These are phyloP conservation scores for Lavandula angustifolia DNA, from an alignment of 257 asterid species.

Conservation along the genomic window DNA sequence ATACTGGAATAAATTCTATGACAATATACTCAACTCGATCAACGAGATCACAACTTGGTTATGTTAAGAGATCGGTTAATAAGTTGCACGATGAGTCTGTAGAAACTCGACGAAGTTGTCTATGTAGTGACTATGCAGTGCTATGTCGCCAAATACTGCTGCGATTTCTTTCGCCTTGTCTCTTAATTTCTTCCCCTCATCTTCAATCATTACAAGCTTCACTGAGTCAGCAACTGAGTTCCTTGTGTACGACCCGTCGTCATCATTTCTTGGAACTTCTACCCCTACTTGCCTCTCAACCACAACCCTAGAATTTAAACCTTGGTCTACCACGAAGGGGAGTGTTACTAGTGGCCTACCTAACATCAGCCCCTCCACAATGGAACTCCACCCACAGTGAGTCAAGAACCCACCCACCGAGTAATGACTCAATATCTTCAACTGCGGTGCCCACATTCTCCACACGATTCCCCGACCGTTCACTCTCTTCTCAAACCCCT, in stretches of 20 bases:
- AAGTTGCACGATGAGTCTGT: constrained; percentile 4
- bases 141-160: constrained; percentile 22
- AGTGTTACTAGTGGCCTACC: constrained; percentile 39
- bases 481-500: constrained; percentile 40
- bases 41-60: too few relatives aligned
- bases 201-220: constrained; percentile 32
- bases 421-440: too few relatives aligned
- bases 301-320: constrained; percentile 33
- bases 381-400: too few relatives aligned
- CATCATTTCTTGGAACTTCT: constrained; percentile 32
- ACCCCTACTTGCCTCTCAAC: constrained; percentile 23
- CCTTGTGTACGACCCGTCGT: constrained; percentile 28
- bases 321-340: constrained; percentile 40
- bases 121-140: constrained; percentile 31
- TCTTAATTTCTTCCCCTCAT: constrained; percentile 27
- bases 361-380: not conserved
- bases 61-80: too few relatives aligned
- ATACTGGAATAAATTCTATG: too few relatives aligned
- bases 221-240: constrained; percentile 39
- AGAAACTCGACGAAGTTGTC: constrained; percentile 27
- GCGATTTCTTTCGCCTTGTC: constrained; percentile 31
- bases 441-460: constrained; percentile 4
- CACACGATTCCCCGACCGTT: constrained; percentile 44
- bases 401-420: too few relatives aligned
- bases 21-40: too few relatives aligned